phyloP scores from a whole-genome alignment of 192 early-diverging fungal species.

The Backusella sp. region DNA sequence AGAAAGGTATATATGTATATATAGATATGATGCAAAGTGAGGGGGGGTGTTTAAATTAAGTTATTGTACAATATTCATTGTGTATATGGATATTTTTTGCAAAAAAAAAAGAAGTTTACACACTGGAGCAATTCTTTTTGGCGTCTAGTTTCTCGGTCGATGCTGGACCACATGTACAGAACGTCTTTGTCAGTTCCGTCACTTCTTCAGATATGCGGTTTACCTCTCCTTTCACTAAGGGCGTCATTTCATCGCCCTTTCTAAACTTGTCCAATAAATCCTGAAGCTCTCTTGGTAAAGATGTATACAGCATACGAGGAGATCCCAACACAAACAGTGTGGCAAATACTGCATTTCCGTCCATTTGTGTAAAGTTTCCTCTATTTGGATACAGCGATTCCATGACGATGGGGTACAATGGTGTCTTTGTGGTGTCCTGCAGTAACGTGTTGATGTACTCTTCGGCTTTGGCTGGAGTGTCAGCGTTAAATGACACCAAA shows the following conservation, averaged over 20 bases:
- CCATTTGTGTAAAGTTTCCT: constrained; percentile 18
- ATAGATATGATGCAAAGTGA: neutral
- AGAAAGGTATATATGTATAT: neutral
- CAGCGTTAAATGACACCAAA: constrained; percentile 13
- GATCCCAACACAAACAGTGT: constrained; percentile 62
- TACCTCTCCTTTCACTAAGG: constrained; percentile 51
- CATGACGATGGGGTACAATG: constrained; percentile 44
- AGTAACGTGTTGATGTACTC: constrained; percentile 38
- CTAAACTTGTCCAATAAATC: constrained; percentile 40
- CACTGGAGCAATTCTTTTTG: neutral
- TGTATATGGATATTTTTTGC: neutral
- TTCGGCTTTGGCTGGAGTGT: constrained; percentile 33
- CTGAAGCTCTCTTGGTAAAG: constrained; percentile 46
- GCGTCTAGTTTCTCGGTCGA: neutral
- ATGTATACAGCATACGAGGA: constrained; percentile 53
- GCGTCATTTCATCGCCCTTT: constrained; percentile 28
- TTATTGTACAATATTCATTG: neutral
- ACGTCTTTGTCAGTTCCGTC: constrained; percentile 52
- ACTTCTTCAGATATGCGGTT: constrained; percentile 52
- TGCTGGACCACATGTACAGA: constrained; percentile 56
- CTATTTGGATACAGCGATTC: constrained; percentile 27
- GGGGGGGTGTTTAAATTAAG: neutral
- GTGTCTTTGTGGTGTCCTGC: constrained; percentile 38
- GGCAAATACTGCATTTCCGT: constrained; percentile 47
- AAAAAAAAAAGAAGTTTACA: neutral